These are phyloP conservation scores for Agaricus subrufescens DNA, from an alignment of 768 basidiomycete species.

Conservation along the genomic window DNA sequence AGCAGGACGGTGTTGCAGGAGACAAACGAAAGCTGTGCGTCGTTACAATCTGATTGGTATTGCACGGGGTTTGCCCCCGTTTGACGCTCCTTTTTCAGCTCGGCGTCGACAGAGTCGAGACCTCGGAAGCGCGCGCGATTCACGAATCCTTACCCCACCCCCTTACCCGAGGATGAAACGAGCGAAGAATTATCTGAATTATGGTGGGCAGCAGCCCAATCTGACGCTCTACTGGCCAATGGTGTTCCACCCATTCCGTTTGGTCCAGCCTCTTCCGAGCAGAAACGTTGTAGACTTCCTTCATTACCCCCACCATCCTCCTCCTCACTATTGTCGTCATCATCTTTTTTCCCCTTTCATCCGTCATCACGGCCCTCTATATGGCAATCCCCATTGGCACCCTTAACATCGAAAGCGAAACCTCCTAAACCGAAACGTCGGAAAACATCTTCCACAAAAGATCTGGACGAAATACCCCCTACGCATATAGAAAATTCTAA, in stretches of 20 bases:
- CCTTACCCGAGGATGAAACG: slow-evolving; percentile 23
- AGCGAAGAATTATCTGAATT: slow-evolving; percentile 46
- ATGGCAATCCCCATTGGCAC: neutral
- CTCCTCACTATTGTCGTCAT: neutral
- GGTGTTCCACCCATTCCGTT: slow-evolving; percentile 55
- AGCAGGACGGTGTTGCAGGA: slow-evolving; percentile 35
- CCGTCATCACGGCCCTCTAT: neutral
- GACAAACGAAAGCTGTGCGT: slow-evolving; percentile 59
- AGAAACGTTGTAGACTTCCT: neutral
- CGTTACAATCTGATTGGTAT: neutral
- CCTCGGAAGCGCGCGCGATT: slow-evolving; percentile 62
- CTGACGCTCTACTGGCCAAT: slow-evolving; percentile 55
- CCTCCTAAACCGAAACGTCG: slow-evolving; percentile 10
- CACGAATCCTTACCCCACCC: slow-evolving; percentile 33
- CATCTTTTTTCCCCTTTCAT: neutral
- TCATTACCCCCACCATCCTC: neutral
- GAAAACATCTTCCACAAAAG: slow-evolving; percentile 4
- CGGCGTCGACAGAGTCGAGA: slow-evolving; percentile 26
- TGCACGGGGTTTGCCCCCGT: neutral
- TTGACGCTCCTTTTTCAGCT: neutral
- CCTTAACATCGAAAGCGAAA: slow-evolving; percentile 7
- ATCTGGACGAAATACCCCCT: slow-evolving; percentile 1
- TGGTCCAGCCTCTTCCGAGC: slow-evolving; percentile 29
- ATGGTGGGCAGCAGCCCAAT: slow-evolving; percentile 76
- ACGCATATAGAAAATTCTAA: slow-evolving; percentile 26